These are phyloP conservation scores for Ceratocystis destructans DNA, from an alignment of 2,329 filamentous ascomycete species.

Conservation along the genomic window DNA sequence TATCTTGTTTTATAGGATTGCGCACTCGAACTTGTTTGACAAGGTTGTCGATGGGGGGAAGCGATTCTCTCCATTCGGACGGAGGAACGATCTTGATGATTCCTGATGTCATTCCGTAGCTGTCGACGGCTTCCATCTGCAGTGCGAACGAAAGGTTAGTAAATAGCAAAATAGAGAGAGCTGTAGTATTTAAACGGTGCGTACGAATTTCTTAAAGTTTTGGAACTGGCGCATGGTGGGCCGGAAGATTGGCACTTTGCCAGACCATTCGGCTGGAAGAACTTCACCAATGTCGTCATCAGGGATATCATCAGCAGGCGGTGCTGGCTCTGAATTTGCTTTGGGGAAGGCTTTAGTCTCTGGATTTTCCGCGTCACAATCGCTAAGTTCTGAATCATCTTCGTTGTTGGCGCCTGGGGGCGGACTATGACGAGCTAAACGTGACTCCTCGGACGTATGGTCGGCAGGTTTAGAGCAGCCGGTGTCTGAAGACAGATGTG, in stretches of 20 bases:
- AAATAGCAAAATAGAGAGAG: neutral
- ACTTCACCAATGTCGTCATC: conserved; percentile 62
- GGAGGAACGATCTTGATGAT: conserved; percentile 95
- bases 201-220: conserved; percentile 81
- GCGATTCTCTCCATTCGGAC: conserved; percentile 74
- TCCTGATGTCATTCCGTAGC: conserved; percentile 92
- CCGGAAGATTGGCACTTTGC: conserved; percentile 83
- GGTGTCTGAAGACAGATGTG: neutral
- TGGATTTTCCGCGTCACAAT: conserved; percentile 38
- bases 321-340: conserved; percentile 10
- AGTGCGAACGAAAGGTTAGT: conserved; percentile 1
- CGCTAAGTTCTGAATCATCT: conserved; percentile 51
- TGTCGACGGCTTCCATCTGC: conserved; percentile 69
- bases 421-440: neutral
- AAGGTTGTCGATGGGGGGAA: conserved; percentile 66
- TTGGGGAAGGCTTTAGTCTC: conserved; percentile 11
- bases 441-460: neutral
- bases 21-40: conserved; percentile 87
- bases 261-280: conserved; percentile 77
- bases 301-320: conserved; percentile 22
- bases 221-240: conserved; percentile 91
- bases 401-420: neutral
- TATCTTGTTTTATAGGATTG: conserved; percentile 96
- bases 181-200: conserved; percentile 24
- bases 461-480: neutral